phyloP scores from a whole-genome alignment of 1,139 yeast species.

The Casaregolazyma suthepensis region DNA sequence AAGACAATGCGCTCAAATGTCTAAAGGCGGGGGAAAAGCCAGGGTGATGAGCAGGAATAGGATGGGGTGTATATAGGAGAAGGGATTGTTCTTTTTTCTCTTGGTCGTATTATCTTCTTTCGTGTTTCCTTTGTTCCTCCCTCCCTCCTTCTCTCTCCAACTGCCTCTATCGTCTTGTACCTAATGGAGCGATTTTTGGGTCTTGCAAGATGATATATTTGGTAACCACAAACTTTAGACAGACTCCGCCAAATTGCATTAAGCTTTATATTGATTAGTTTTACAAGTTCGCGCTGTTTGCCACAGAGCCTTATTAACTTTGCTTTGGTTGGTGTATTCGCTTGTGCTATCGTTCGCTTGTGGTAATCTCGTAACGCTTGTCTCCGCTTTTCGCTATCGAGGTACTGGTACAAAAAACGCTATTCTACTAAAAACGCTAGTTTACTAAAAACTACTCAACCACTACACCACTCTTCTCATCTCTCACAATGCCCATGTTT shows the following conservation, averaged over 20 bases:
- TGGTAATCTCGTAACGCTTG: no score
- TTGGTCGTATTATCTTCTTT: no score
- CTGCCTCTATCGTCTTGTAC: background rate
- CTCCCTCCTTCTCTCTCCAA: background rate
- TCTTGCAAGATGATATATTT: background rate
- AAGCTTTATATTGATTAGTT: background rate
- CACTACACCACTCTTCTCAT: no score
- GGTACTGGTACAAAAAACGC: no score
- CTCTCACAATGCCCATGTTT: conserved; percentile 21
- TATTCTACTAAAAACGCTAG: no score
- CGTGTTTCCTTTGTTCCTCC: background rate
- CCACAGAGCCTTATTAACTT: no score
- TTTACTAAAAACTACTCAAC: no score
- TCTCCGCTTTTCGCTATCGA: background rate
- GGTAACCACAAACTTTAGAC: background rate
- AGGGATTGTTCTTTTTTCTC: no score
- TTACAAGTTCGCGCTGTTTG: background rate
- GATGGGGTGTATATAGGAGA: no score
- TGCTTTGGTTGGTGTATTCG: background rate
- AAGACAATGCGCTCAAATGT: background rate
- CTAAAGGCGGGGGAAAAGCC: background rate
- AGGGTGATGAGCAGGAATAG: no score
- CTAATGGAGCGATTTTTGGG: background rate
- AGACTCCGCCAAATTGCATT: background rate
- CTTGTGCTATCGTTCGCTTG: no score